Conservation (phyloP, 306 rosid species). For the Benincasa hispida region DNA sequence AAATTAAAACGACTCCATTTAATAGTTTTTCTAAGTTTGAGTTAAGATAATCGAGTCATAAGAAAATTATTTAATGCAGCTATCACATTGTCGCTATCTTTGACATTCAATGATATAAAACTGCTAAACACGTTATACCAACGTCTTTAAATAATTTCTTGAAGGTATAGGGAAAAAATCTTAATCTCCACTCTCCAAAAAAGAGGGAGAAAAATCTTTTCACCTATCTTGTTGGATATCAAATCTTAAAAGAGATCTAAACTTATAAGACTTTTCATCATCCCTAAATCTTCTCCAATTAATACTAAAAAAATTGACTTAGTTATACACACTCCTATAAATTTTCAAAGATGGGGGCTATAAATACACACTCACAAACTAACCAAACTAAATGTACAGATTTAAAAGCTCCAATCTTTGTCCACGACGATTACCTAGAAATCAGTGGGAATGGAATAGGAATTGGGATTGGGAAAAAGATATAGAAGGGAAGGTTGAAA, state of each 20-base stretch:
- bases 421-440: background rate
- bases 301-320: background rate
- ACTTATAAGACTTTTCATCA: background rate
- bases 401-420: background rate
- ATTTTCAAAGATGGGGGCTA: background rate
- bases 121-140: too few species aligned
- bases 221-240: background rate
- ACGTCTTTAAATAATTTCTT: too few species aligned
- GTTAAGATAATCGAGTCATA: too few species aligned
- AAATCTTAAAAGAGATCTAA: background rate
- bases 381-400: background rate
- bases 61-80: too few species aligned
- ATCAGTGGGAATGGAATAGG: background rate
- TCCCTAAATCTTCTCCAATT: background rate
- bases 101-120: too few species aligned
- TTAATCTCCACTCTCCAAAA: too few species aligned
- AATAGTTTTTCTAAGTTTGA: too few species aligned
- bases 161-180: too few species aligned
- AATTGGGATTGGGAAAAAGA: background rate
- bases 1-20: too few species aligned
- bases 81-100: too few species aligned
- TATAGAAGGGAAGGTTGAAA: background rate
- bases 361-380: background rate
- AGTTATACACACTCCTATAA: background rate
- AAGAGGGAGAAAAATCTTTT: background rate